These are phyloP conservation scores for Tricholomella constricta DNA, from an alignment of 768 basidiomycete genomes.

Conservation along the genomic window DNA sequence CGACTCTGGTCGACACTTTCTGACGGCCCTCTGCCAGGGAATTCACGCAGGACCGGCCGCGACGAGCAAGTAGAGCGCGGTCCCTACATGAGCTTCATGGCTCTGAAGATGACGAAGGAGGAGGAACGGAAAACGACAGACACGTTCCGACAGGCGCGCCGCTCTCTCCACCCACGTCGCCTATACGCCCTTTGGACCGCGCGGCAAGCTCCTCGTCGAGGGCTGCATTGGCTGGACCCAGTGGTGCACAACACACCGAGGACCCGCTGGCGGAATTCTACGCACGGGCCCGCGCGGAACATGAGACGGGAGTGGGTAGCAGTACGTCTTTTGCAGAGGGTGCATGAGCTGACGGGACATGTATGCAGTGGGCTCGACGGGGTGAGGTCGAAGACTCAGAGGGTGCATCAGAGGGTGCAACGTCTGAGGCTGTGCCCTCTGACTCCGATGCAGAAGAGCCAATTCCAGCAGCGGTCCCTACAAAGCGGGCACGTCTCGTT, in stretches of 20 bases:
- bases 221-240: background rate
- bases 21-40: too few species aligned
- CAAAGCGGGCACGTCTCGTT: conserved; percentile 28
- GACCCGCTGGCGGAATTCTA: conserved; percentile 74
- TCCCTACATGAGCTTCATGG: conserved; percentile 6
- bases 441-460: conserved; percentile 21
- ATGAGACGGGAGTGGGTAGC: conserved; percentile 41
- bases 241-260: conserved; percentile 8
- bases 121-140: background rate
- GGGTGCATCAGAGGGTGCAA: conserved; percentile 17
- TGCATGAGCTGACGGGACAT: background rate
- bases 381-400: conserved; percentile 41
- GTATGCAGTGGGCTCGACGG: conserved; percentile 33
- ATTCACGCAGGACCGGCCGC: conserved; percentile 36
- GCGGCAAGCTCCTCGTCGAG: conserved; percentile 10
- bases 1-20: too few species aligned
- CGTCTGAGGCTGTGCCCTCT: conserved; percentile 23
- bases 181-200: background rate
- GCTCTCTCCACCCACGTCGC: conserved; percentile 17
- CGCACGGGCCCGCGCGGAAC: conserved; percentile 51
- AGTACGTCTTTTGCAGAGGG: conserved; percentile 1
- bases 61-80: conserved; percentile 3
- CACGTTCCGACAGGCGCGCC: conserved; percentile 1
- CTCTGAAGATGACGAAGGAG: conserved; percentile 23
- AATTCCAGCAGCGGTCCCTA: conserved; percentile 20